Base-by-base conservation (phyloP, 2,329 filamentous ascomycete genomes). In the Fusarium austroafricanum region DNA sequence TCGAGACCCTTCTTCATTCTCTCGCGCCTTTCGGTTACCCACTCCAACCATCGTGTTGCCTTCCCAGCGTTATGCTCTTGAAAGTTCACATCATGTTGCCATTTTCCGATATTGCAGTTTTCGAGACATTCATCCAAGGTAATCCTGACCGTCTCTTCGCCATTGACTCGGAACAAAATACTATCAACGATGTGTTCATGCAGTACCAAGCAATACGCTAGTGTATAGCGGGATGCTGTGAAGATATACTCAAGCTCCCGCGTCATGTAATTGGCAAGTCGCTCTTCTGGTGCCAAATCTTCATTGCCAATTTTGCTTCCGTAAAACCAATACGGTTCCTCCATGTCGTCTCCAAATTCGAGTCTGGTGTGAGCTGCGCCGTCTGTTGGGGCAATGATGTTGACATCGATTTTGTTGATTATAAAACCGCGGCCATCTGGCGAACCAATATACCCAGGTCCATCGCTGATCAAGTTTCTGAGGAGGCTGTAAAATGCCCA, bases 371-470 rank as follows among this genome's bases (percentile, higher is more conserved):
- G 43, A 6, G 31, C 4, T 6, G 37, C 55, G 1, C 55, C 55
- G 15, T 68, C 60, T 11, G 31, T 55, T 15, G 65, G 47, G 3
- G 52, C 21, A 10, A 68, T 6, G 1, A 68, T 3, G 8, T 68
- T 12, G 17, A 65, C 21, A 1, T 18, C 39, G 10, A 68, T 51
- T 15, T 44, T 21, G 5, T 61, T 61, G 29, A 68, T 18, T 9
- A 54, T 2, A 18, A 38, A 61, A 5, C 26, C 3, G 7, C 2
- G 5, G 14, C 18, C 11, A 10, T 18, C 4, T 3, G 5, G 2
- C 0, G 10, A 2, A 5, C 31, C 18, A 6, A 50, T 0, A 14
- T 49, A 42, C 1, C 65, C 51, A 3, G 65, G 55, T 1, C 60
- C 65, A 8, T 26, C n/a, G 5, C 6, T 2, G 6, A 67, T 12